Conservation (phyloP, 495 filamentous ascomycete genomes). For the Penicillium odoratum region DNA sequence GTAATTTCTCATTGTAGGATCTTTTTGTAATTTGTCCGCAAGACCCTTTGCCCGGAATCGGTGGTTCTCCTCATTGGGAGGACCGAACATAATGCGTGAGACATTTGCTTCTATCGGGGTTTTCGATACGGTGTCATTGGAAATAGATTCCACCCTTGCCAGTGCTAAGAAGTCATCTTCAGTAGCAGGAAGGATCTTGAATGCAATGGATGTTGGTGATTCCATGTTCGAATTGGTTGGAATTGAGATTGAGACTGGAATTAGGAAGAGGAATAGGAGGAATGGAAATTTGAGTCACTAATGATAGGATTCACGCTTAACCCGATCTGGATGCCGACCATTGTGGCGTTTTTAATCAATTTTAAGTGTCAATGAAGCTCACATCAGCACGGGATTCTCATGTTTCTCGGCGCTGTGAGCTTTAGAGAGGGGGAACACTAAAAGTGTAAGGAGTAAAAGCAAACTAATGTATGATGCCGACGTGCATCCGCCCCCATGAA, state of each 20-base stretch:
- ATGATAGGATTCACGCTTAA: neutral
- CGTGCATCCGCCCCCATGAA: too few species aligned
- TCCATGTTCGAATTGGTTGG: neutral
- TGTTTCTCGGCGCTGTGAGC: neutral
- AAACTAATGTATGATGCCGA: too few species aligned
- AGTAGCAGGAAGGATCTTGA: constrained; percentile 14
- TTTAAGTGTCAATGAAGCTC: neutral
- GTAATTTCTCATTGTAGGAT: constrained; percentile 1
- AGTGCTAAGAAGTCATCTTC: constrained; percentile 12
- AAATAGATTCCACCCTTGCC: constrained; percentile 10
- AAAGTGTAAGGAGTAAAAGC: too few species aligned
- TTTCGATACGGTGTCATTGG: constrained; percentile 1
- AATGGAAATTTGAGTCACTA: neutral
- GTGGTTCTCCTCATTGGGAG: neutral
- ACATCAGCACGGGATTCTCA: neutral
- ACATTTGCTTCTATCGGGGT: constrained; percentile 1
- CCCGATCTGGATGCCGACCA: constrained; percentile 4
- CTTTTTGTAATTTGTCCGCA: constrained; percentile 3
- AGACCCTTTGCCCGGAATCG: constrained; percentile 9
- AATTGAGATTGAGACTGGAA: neutral
- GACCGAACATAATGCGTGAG: constrained; percentile 9
- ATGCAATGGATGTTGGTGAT: neutral
- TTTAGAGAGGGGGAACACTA: too few species aligned
- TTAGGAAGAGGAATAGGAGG: neutral
- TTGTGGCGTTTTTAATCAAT: neutral